Percentiles rank a stretch among this genome's conserved stretches.
Evolutionary conservation across 78 protist genomes (phyloP).

Genomic region (Monocercomonoides exilis): DNA sequence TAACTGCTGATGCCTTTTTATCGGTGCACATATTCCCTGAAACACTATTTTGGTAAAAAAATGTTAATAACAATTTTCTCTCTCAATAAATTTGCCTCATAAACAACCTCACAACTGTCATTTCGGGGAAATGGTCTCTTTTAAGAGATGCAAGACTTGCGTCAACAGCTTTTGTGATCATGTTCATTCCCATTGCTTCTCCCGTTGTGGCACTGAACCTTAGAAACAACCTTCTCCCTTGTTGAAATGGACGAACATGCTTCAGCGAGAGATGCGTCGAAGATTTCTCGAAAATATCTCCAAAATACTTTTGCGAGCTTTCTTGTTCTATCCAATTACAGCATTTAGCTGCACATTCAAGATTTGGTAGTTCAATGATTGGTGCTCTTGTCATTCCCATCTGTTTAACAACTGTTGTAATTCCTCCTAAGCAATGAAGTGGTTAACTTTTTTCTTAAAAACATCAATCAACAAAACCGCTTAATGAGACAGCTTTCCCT

Average conservation of each 20-base stretch:
- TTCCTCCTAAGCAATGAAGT: constrained; percentile 36
- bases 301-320: background rate
- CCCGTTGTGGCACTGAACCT: constrained; percentile 60
- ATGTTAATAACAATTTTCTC: background rate
- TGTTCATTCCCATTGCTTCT: constrained; percentile 93
- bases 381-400: constrained; percentile 83
- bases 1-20: constrained; percentile 74
- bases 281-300: background rate
- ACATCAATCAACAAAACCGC: too few relatives aligned
- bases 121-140: constrained; percentile 28
- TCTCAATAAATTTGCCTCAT: background rate
- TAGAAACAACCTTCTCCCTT: constrained; percentile 49
- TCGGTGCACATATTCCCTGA: constrained; percentile 77
- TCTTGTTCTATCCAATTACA: background rate
- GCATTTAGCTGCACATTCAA: background rate
- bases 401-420: constrained; percentile 12
- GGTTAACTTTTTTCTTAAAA: too few relatives aligned
- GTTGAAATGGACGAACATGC: background rate
- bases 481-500: too few relatives aligned
- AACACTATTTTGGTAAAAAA: constrained; percentile 21
- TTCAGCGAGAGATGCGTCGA: background rate
- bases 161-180: constrained; percentile 67
- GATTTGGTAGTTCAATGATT: constrained; percentile 25
- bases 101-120: background rate
- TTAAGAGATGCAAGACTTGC: constrained; percentile 26